Evolutionary conservation across 441 rosid species (phyloP).

Genomic region (Euphorbia celastroides): DNA sequence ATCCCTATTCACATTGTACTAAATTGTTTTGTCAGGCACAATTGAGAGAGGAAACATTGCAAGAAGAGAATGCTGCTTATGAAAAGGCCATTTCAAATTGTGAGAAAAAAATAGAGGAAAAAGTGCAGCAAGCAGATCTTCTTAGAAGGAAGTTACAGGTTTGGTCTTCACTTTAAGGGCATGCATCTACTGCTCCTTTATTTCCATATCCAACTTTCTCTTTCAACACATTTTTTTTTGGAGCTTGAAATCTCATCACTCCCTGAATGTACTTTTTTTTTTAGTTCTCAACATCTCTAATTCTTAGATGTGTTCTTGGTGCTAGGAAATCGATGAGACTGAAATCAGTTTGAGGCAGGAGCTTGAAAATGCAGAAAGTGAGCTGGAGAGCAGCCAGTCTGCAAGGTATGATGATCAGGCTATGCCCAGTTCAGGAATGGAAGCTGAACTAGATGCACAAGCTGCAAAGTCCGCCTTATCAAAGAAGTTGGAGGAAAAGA

Average conservation of each 20-base stretch:
- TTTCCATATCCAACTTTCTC: not conserved
- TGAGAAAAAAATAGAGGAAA: conserved; percentile 63
- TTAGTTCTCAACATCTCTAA: not conserved
- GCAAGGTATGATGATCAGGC: conserved; percentile 27
- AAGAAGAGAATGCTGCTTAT: conserved; percentile 67
- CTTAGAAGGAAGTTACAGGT: conserved; percentile 62
- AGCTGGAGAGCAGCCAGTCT: conserved; percentile 27
- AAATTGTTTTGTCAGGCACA: conserved; percentile 47
- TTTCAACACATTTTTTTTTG: not conserved
- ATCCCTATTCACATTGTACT: not conserved
- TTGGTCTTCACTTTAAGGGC: conserved; percentile 15
- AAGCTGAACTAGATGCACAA: conserved; percentile 36
- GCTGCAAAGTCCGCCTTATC: conserved; percentile 33
- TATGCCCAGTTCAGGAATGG: conserved; percentile 25
- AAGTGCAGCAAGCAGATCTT: conserved; percentile 52
- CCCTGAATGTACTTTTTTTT: not conserved
- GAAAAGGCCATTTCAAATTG: conserved; percentile 70
- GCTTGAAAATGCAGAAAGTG: conserved; percentile 42
- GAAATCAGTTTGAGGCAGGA: conserved; percentile 46
- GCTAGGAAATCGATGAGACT: conserved; percentile 62
- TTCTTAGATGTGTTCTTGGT: conserved; percentile 1
- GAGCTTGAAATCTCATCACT: not conserved
- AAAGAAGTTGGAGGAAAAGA: conserved; percentile 64
- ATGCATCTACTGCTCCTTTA: conserved; percentile 2
- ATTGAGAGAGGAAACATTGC: conserved; percentile 65